These are phyloP conservation scores for Phytopythium mirpurense DNA, from an alignment of 352 stramenopile species.

Conservation along the genomic window DNA sequence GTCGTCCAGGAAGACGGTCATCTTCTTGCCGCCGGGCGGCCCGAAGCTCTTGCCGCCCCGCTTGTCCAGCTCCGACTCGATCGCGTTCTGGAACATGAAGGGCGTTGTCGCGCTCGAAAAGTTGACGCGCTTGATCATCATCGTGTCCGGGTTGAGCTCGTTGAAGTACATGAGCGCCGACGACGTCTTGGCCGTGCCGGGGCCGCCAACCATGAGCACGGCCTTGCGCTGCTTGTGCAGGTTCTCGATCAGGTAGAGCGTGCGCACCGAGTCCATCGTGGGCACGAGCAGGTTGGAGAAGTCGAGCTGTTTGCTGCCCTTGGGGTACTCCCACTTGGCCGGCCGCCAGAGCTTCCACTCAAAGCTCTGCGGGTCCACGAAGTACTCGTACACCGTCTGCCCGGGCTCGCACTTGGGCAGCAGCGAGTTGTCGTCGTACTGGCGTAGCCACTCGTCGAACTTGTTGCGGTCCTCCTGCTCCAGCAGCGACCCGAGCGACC, in stretches of 20 bases:
- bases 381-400: conserved; percentile 93
- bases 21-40: conserved; percentile 96
- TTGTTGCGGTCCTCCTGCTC: conserved; percentile 95
- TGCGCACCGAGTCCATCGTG: conserved; percentile 97
- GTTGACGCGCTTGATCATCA: conserved; percentile 97
- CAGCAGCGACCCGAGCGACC: conserved; percentile 94
- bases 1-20: conserved; percentile 99
- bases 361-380: conserved; percentile 87
- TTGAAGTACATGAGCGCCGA: conserved; percentile 98
- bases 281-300: conserved; percentile 98
- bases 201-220: conserved; percentile 95
- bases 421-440: conserved; percentile 88
- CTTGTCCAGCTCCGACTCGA: conserved; percentile 98
- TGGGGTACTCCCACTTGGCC: conserved; percentile 94
- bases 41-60: conserved; percentile 97
- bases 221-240: conserved; percentile 93
- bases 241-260: conserved; percentile 90
- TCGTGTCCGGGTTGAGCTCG: conserved; percentile 90
- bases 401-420: conserved; percentile 89
- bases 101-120: conserved; percentile 97
- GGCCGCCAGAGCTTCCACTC: conserved; percentile 96
- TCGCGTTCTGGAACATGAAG: conserved; percentile 97
- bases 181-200: conserved; percentile 97
- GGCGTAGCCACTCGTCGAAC: conserved; percentile 95
- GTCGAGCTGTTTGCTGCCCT: conserved; percentile 90